Evolutionary conservation across 306 rosid genomes (phyloP).

Genomic region (Quercus parvula): DNA sequence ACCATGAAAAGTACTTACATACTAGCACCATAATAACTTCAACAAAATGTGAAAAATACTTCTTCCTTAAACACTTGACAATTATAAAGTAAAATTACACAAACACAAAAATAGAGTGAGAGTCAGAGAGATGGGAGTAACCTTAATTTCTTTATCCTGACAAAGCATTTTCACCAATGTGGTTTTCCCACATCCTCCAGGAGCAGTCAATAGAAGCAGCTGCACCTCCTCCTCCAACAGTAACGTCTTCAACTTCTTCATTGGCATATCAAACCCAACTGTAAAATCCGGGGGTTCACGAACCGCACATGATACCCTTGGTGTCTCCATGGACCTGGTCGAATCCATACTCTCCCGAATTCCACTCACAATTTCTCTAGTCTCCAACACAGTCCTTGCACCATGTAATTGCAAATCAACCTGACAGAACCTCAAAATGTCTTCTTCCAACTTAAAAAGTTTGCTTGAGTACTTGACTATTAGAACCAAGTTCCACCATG

Average conservation of each 20-base stretch:
- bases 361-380: too few species aligned
- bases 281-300: constrained; percentile 26
- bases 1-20: too few species aligned
- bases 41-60: too few species aligned
- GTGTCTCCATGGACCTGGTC: neutral
- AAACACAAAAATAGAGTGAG: neutral
- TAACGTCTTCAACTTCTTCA: constrained; percentile 24
- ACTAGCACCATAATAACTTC: too few species aligned
- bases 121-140: constrained; percentile 7
- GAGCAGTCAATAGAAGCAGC: constrained; percentile 9
- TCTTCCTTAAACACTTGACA: neutral
- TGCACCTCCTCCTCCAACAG: neutral
- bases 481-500: constrained; percentile 28
- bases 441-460: constrained; percentile 28
- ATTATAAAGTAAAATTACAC: neutral
- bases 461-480: constrained; percentile 19
- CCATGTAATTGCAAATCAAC: constrained; percentile 16
- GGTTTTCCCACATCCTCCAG: constrained; percentile 47
- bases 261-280: constrained; percentile 32
- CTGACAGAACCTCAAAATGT: neutral
- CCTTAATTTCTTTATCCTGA: constrained; percentile 32
- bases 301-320: constrained; percentile 17
- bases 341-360: neutral
- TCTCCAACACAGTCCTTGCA: neutral
- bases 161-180: constrained; percentile 45